Conservation (phyloP, 1,139 yeast genomes). For the Spencermartinsiella ligniputridi region DNA sequence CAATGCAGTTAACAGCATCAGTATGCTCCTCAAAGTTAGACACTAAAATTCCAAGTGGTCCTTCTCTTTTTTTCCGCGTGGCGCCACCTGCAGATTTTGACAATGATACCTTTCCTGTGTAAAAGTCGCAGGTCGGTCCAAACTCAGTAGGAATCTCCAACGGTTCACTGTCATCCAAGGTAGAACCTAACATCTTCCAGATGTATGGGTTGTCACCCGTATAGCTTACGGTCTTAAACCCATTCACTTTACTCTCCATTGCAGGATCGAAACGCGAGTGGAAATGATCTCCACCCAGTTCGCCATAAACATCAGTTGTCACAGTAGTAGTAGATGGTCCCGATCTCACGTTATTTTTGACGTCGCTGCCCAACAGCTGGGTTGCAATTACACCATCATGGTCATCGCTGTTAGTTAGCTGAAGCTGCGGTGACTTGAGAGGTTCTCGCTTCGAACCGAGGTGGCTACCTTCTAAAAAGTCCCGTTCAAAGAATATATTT, state of each 20-base stretch:
- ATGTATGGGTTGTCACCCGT: slow-evolving; percentile 63
- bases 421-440: background rate
- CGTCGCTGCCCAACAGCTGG: background rate
- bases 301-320: slow-evolving; percentile 28
- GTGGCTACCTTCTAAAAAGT: background rate
- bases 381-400: background rate
- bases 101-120: slow-evolving; percentile 2
- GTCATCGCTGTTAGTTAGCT: background rate
- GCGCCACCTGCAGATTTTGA: slow-evolving; percentile 3
- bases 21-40: slow-evolving; percentile 57
- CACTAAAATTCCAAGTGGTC: slow-evolving; percentile 48
- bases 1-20: slow-evolving; percentile 50
- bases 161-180: slow-evolving; percentile 53
- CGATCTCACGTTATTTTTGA: slow-evolving; percentile 1
- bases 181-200: slow-evolving; percentile 48
- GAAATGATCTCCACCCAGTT: slow-evolving; percentile 17
- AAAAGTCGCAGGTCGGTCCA: slow-evolving; percentile 39
- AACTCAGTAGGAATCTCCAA: slow-evolving; percentile 55
- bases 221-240: slow-evolving; percentile 19
- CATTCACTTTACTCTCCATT: slow-evolving; percentile 3
- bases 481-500: slow-evolving; percentile 58
- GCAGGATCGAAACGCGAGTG: no score
- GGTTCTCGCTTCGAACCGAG: background rate
- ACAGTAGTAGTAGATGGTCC: slow-evolving; percentile 25
- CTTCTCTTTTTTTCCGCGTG: slow-evolving; percentile 18